phyloP scores from a whole-genome alignment of 2,329 filamentous ascomycete species.

The Tolypocladium endophyticum region DNA sequence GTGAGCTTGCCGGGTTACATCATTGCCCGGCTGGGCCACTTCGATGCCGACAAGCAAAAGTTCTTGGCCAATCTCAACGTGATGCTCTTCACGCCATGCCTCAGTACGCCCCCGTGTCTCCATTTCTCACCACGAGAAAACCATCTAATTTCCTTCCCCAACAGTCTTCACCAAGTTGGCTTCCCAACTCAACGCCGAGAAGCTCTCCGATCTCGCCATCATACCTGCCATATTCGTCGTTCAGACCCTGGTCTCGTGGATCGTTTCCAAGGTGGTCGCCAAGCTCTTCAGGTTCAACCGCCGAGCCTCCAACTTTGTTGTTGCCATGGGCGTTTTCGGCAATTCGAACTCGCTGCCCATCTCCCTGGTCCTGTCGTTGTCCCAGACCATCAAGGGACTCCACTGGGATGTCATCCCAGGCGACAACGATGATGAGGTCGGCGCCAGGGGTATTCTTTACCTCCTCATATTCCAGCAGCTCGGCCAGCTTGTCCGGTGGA shows the following conservation, averaged over 20 bases:
- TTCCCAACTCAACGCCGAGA: conserved; percentile 84
- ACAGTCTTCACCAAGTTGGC: conserved; percentile 93
- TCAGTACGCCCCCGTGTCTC: conserved; percentile 52
- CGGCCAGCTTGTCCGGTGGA: conserved; percentile 91
- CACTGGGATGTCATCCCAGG: conserved; percentile 88
- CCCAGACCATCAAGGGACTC: conserved; percentile 80
- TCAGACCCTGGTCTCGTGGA: conserved; percentile 79
- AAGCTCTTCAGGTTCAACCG: conserved; percentile 72
- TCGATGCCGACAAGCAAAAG: conserved; percentile 92
- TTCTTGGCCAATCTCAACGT: conserved; percentile 95
- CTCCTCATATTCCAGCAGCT: conserved; percentile 96
- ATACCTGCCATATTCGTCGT: conserved; percentile 91
- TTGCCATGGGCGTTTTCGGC: conserved; percentile 94
- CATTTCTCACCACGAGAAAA: not conserved
- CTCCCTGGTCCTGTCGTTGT: conserved; percentile 86
- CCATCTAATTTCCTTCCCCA: not conserved
- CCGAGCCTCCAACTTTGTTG: conserved; percentile 85
- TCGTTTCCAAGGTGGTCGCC: conserved; percentile 60
- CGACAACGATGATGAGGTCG: conserved; percentile 93
- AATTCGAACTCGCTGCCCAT: conserved; percentile 98
- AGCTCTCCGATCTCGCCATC: conserved; percentile 79
- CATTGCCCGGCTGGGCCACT: conserved; percentile 79
- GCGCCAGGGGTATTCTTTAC: conserved; percentile 86
- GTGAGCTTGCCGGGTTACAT: conserved; percentile 92
- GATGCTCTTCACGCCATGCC: conserved; percentile 89